Evolutionary conservation across 768 basidiomycete species (phyloP), one percentile per base, ranked within the genome.

Genomic region (Lactifluus hygrophoroides): DNA sequence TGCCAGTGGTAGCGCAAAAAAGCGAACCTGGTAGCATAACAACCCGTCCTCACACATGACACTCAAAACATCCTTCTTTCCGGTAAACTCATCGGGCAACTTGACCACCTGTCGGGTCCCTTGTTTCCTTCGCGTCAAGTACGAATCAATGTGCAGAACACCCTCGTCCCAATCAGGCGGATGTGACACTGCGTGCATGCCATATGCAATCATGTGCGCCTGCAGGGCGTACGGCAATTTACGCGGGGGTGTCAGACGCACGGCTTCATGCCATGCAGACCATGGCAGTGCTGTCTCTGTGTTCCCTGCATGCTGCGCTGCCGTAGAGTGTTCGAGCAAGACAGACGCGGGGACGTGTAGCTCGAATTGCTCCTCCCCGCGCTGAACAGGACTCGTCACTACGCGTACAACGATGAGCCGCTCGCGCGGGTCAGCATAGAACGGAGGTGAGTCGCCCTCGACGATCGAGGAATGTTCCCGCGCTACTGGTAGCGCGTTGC

Each of bases 21-120:
- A n/a, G 10, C 28, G 21, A 19, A 60, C 58, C 48, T 50, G 38
- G 7, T 51, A 60, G 28, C 42, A 51, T 28, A 60, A 13, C 17
- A 60, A n/a, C 37, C 43, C 59, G 23, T 60, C 59, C 49, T 60
- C 59, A 28, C 54, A 60, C 17, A 60, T 17, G 19, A 45, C 49
- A 16, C 49, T 56, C 35, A 38, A 11, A 34, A 56, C 6, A 11
- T 40, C 32, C n/a, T 16, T 7, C 35, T 51, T 51, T 7, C 14
- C 27, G 3, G n/a, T 27, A 10, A 19, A 19, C 32, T 50, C 48
- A 5, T 14, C 17, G 2, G 54, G 54, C 1, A 60, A 17, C 28
- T 5, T 25, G 5, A 60, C 28, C 5, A 21, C 21, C 28, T 55
- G 59, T 2, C 54, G 54, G 6, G 21, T 54, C 25, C 19, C 34